Evolutionary conservation across 352 stramenopile species (phyloP).

Genomic region (Pythium aquatile): DNA sequence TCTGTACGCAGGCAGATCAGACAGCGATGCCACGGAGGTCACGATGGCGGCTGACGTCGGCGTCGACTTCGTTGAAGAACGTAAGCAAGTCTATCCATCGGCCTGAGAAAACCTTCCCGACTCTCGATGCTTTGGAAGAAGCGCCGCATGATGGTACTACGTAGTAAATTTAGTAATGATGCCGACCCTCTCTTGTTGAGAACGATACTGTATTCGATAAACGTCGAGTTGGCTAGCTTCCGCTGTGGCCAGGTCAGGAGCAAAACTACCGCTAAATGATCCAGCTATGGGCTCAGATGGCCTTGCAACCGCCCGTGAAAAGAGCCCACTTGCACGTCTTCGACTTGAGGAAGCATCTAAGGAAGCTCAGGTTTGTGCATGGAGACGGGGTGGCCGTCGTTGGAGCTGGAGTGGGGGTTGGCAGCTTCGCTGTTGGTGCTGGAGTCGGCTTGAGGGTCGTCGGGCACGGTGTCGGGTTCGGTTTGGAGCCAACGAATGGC

Average conservation of each 20-base stretch:
- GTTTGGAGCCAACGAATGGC: neutral
- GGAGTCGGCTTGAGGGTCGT: neutral
- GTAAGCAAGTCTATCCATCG: no score
- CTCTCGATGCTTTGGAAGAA: no score
- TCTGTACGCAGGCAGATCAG: no score
- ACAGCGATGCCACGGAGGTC: neutral
- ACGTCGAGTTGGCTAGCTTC: no score
- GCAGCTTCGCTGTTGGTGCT: neutral
- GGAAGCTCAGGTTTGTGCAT: neutral
- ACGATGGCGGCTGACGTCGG: neutral
- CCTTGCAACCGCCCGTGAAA: neutral
- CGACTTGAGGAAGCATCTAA: neutral
- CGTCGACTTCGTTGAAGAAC: no score
- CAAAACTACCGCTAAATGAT: neutral
- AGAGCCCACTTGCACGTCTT: slow-evolving; percentile 2
- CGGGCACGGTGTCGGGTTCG: neutral
- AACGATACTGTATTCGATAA: neutral
- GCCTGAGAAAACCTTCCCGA: neutral
- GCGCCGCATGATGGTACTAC: no score
- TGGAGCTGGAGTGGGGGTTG: neutral
- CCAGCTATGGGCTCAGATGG: neutral
- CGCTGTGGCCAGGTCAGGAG: no score
- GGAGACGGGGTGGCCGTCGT: neutral
- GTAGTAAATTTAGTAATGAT: no score
- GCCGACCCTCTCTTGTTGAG: neutral